Evolutionary conservation across 106 monocot species (phyloP).

Genomic region (Dendrobium huoshanense): DNA sequence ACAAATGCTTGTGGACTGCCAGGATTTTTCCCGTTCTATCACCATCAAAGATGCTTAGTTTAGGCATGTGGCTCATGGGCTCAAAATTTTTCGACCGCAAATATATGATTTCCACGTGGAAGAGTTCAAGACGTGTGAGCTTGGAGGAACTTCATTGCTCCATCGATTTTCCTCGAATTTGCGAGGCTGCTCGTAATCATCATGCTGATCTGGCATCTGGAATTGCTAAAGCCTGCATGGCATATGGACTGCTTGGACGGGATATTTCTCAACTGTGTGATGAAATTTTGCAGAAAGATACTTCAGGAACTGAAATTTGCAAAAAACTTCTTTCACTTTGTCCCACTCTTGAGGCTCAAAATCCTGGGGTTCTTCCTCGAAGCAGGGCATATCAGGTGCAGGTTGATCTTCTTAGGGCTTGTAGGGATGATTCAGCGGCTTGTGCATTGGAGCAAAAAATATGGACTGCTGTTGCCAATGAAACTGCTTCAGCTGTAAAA

Average conservation of each 20-base stretch:
- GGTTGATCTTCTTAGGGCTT: conserved; percentile 85
- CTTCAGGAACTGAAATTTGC: conserved; percentile 44
- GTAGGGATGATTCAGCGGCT: conserved; percentile 67
- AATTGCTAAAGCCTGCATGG: conserved; percentile 72
- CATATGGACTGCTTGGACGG: conserved; percentile 72
- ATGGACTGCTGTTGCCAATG: conserved; percentile 74
- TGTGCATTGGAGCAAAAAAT: conserved; percentile 47
- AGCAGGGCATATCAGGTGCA: conserved; percentile 88
- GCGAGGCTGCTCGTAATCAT: conserved; percentile 48
- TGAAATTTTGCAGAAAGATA: conserved; percentile 66
- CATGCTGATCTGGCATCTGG: conserved; percentile 77
- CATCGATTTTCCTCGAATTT: conserved; percentile 68
- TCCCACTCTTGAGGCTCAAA: conserved; percentile 28
- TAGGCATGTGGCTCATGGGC: conserved; percentile 91
- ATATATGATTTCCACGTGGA: conserved; percentile 55
- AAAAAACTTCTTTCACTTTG: conserved; percentile 56
- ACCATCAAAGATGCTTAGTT: conserved; percentile 52
- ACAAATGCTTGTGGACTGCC: conserved; percentile 84
- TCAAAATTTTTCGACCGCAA: conserved; percentile 14
- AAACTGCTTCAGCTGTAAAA: conserved; percentile 76
- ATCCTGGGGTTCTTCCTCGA: conserved; percentile 50
- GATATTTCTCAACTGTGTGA: conserved; percentile 73
- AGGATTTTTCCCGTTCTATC: conserved; percentile 61
- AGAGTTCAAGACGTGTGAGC: conserved; percentile 63
- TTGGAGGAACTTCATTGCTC: conserved; percentile 82